A percentile compares a stretch with the other conserved stretches of the same genome.
Evolutionary conservation across 108 stramenopile genomes (phyloP).

Genomic region (Pseudonitzschia multiseries): DNA sequence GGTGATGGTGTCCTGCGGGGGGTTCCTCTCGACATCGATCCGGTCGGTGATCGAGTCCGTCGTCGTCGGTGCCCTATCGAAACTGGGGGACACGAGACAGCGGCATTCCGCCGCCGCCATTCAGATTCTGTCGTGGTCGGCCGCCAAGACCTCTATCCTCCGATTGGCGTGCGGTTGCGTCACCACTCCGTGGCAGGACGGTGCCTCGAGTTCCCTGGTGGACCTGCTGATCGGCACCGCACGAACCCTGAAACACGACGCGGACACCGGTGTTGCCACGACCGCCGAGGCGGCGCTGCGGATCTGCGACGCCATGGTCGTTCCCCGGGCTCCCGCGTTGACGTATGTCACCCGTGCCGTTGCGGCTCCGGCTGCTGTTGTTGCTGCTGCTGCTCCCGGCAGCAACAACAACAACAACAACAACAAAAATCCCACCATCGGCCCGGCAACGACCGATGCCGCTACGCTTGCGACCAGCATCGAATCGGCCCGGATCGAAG

Average conservation of each 20-base stretch:
- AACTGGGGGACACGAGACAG: not conserved
- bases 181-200: conserved; percentile 49
- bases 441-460: conserved; percentile 10
- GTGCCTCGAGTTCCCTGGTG: conserved; percentile 25
- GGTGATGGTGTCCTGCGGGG: conserved; percentile 22
- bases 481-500: conserved; percentile 18
- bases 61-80: conserved; percentile 17
- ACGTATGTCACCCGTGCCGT: conserved; percentile 11
- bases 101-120: not conserved
- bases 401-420: not conserved
- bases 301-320: conserved; percentile 28
- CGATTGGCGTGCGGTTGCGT: conserved; percentile 28
- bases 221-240: conserved; percentile 19
- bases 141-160: conserved; percentile 21
- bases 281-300: conserved; percentile 26
- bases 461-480: conserved; percentile 10
- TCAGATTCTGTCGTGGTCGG: conserved; percentile 11
- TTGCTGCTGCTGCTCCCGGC: too few relatives aligned
- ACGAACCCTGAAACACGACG: not conserved
- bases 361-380: not conserved
- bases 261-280: conserved; percentile 20
- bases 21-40: conserved; percentile 17
- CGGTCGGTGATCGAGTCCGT: conserved; percentile 44
- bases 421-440: not conserved
- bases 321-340: conserved; percentile 47